Evolutionary conservation across 805 yeast species (phyloP).

Genomic region (Scheffersomyces stipitis): DNA sequence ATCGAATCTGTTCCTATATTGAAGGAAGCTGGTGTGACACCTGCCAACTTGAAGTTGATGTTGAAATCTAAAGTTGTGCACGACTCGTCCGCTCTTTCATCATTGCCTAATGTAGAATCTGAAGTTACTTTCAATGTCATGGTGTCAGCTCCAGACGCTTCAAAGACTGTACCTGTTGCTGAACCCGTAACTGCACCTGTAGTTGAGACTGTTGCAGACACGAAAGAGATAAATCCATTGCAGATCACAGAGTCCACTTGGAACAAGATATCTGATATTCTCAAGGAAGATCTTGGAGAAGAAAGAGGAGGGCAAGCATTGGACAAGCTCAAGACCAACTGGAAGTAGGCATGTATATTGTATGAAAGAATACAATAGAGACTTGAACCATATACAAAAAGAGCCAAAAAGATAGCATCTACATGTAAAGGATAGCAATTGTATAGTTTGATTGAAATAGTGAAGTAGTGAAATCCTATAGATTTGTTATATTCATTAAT

Average conservation of each 20-base stretch:
- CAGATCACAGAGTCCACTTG: conserved; percentile 16
- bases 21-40: conserved; percentile 25
- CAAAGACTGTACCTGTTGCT: conserved; percentile 1
- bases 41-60: conserved; percentile 49
- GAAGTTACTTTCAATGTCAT: conserved; percentile 1
- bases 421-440: no score
- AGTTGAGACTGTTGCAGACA: conserved; percentile 3
- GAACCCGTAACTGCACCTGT: background rate
- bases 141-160: conserved; percentile 2
- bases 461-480: no score
- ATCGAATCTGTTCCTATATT: conserved; percentile 27
- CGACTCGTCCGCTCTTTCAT: conserved; percentile 44
- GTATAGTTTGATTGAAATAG: no score
- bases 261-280: conserved; percentile 16
- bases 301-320: conserved; percentile 14
- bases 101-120: conserved; percentile 10
- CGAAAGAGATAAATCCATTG: conserved; percentile 3
- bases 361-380: no score
- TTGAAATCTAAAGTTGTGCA: conserved; percentile 63
- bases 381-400: no score
- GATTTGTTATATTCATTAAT: conserved; percentile 2
- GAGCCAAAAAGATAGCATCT: no score
- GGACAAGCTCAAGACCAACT: conserved; percentile 9
- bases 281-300: conserved; percentile 20
- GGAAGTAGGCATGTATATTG: no score